Evolutionary conservation across 352 stramenopile species (phyloP).

Genomic region (Plasmopara muralis): DNA sequence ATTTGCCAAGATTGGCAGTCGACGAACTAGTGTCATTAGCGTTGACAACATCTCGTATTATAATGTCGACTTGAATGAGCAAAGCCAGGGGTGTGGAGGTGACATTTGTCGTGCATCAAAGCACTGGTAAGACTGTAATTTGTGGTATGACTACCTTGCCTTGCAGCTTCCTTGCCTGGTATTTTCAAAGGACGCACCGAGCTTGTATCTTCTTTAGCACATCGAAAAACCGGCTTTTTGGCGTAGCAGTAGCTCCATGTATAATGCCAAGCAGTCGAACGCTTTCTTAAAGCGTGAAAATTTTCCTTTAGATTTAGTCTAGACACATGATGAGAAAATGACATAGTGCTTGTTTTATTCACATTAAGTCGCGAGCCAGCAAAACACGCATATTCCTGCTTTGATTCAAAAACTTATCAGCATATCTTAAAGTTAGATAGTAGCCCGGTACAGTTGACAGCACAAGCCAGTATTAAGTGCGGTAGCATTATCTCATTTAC

Average conservation of each 20-base stretch:
- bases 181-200: not conserved
- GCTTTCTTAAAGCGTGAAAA: not conserved
- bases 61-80: not conserved
- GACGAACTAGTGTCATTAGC: too few species aligned
- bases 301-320: not conserved
- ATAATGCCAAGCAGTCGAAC: not conserved
- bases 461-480: conserved; percentile 4
- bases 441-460: conserved; percentile 10
- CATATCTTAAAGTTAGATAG: conserved; percentile 1
- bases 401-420: not conserved
- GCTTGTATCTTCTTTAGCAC: not conserved
- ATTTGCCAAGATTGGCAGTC: too few species aligned
- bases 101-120: not conserved
- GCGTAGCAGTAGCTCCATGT: not conserved
- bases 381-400: not conserved
- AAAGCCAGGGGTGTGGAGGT: not conserved
- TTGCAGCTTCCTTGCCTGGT: not conserved
- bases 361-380: not conserved
- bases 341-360: too few species aligned
- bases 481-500: not conserved
- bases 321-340: not conserved
- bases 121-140: not conserved
- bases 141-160: not conserved
- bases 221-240: not conserved
- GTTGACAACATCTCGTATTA: too few species aligned